Percentiles rank a stretch among this genome's conserved stretches.
Evolutionary conservation across 202 grass and related monocot species (phyloP).

Genomic region (Carex sylvatica): DNA sequence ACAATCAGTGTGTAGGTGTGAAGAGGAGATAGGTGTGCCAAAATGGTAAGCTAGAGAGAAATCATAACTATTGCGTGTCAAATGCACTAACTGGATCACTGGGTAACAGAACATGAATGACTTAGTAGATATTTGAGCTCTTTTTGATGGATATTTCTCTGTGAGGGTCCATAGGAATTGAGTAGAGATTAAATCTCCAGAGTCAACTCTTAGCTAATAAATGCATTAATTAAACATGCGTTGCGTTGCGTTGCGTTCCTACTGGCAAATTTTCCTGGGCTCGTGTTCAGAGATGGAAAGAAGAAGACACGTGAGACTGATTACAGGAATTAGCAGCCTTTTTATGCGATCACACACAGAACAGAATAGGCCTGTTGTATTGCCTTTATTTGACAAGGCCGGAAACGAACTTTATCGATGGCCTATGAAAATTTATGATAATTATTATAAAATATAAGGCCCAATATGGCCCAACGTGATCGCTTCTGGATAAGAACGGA

Average conservation of each 20-base stretch:
- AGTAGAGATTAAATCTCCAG: too few species aligned
- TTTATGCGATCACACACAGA: too few species aligned
- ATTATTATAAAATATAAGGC: background rate
- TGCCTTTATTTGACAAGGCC: too few species aligned
- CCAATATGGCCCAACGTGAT: background rate
- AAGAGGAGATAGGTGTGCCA: conserved; percentile 11
- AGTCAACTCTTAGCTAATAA: conserved; percentile 26
- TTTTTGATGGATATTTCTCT: background rate
- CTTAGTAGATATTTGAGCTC: background rate
- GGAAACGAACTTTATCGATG: background rate
- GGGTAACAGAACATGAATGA: conserved; percentile 21
- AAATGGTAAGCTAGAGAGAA: conserved; percentile 9
- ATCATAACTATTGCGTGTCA: conserved; percentile 25
- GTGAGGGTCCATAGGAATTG: too few species aligned
- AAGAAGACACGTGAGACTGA: background rate
- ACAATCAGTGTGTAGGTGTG: conserved; percentile 13
- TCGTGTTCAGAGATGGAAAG: background rate
- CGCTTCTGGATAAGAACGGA: background rate
- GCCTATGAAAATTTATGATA: background rate
- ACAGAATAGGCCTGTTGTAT: too few species aligned
- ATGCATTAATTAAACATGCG: background rate
- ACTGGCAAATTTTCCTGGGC: background rate
- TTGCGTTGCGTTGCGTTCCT: conserved; percentile 1
- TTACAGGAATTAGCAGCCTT: too few species aligned
- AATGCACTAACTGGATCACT: conserved; percentile 17